phyloP scores from a whole-genome alignment of 2,329 filamentous ascomycete genomes.

The Colletotrichum echinochloae region DNA sequence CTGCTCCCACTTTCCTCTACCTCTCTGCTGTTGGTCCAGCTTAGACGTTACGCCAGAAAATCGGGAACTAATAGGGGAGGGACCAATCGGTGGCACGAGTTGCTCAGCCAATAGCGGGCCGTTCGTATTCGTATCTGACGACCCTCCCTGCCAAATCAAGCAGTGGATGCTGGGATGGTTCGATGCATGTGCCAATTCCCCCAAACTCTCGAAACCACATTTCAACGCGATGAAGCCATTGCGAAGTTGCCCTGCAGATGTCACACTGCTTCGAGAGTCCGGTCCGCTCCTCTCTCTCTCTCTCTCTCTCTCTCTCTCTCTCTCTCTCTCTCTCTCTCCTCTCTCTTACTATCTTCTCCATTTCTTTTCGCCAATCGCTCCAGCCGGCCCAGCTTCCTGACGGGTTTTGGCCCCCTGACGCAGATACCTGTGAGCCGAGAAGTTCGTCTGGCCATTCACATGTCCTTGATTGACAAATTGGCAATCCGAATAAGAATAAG shows the following conservation, averaged over 20 bases:
- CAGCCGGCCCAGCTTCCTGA: background rate
- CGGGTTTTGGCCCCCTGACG: slow-evolving; percentile 16
- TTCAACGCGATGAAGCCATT: slow-evolving; percentile 34
- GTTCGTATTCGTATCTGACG: slow-evolving; percentile 41
- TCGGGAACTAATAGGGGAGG: slow-evolving; percentile 24
- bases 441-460: slow-evolving; percentile 19
- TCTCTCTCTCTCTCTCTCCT: background rate
- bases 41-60: slow-evolving; percentile 32
- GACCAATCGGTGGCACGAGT: slow-evolving; percentile 27
- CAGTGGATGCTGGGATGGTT: slow-evolving; percentile 32
- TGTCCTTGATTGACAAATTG: slow-evolving; percentile 27
- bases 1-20: too few relatives aligned
- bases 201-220: slow-evolving; percentile 27
- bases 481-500: slow-evolving; percentile 39
- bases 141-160: slow-evolving; percentile 34
- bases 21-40: background rate
- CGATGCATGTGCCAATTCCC: slow-evolving; percentile 29
- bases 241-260: slow-evolving; percentile 27
- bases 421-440: slow-evolving; percentile 13
- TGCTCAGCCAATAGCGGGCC: slow-evolving; percentile 30
- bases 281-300: background rate
- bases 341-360: background rate
- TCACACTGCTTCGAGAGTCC: slow-evolving; percentile 1
- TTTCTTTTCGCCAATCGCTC: slow-evolving; percentile 6
- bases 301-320: background rate